Base-by-base conservation (phyloP, 257 asterid species). In the Anisodus acutangulus region DNA sequence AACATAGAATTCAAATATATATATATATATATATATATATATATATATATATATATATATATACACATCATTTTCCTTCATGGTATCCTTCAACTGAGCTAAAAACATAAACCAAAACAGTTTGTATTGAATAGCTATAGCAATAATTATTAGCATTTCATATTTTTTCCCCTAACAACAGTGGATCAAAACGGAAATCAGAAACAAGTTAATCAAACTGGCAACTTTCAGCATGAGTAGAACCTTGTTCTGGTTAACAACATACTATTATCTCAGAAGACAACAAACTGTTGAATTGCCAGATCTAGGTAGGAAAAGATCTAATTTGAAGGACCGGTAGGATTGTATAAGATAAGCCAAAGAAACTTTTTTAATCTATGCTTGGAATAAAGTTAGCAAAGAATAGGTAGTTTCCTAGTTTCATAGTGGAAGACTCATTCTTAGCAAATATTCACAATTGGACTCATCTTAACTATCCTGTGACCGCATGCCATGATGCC, bases 231-330 rank as follows among this genome's bases (percentile, higher is more conserved):
- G 17, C 80, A 72, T 13, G 43, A 49, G 41, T 47, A 74, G 59
- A 51, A 49, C 41, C 41, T 74, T 74, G n/a, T n/a, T 71, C 54
- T 71, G n/a, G 41, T 72, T 72, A 72, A 47, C 39, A n/a, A 71
- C 59, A 47, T 72, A 47, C n/a, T 45, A 8, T 51, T 72, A 47
- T 19, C n/a, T 72, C 59, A 19, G 41, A 47, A 72, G 59, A 47
- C 41, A 47, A 72, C 80, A 72, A 72, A 10, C 41, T 72, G 37
- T 72, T 72, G 41, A 47, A 72, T 72, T 47, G 58, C 80, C 80
- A 72, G 80, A 47, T 47, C 59, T 72, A 72, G 3, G n/a, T 72
- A 19, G 60, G 80, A 12, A 12, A 74, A 43, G 60, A 74, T 72
- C 39, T 74, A 16, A 74, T 74, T 10, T 19, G 12, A 47, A 47